Conservation (phyloP, 164 flowering plant species). For the Aristolochia fimbriata region DNA sequence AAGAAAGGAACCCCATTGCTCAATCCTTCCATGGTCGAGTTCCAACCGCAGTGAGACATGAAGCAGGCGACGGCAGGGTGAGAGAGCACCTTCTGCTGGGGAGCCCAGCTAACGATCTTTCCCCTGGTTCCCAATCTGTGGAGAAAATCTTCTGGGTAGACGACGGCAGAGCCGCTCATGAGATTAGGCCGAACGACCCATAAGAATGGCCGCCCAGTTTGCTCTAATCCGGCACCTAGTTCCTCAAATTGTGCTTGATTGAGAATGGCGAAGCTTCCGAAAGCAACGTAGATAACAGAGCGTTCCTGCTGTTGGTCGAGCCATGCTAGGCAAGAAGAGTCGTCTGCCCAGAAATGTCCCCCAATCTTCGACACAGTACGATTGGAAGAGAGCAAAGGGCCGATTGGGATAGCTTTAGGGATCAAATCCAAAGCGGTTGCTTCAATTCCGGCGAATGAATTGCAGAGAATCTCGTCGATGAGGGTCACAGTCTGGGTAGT, state of each 20-base stretch:
- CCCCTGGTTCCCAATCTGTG: not conserved
- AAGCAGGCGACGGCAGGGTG: too few species aligned
- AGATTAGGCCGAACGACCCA: conserved; percentile 1
- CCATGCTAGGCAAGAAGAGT: not conserved
- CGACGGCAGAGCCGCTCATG: not conserved
- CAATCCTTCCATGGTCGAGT: too few species aligned
- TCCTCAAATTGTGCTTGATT: not conserved
- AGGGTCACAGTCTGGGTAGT: not conserved
- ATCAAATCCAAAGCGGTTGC: conserved; percentile 2
- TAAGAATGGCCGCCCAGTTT: not conserved
- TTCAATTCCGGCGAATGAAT: conserved; percentile 11
- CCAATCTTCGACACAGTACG: not conserved
- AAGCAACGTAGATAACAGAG: conserved; percentile 1
- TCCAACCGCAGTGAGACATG: too few species aligned
- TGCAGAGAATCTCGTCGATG: conserved; percentile 11
- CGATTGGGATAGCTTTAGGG: conserved; percentile 6
- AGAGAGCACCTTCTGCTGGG: too few species aligned
- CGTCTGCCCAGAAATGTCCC: conserved; percentile 3
- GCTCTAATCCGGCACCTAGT: not conserved
- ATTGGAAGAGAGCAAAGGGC: conserved; percentile 6
- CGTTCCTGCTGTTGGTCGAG: not conserved
- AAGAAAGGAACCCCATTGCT: too few species aligned
- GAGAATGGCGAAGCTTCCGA: not conserved
- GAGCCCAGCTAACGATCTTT: conserved; percentile 1
- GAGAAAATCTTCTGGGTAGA: not conserved